Evolutionary conservation across 1,139 yeast species (phyloP).

Genomic region (Yamadazyma dendronema): DNA sequence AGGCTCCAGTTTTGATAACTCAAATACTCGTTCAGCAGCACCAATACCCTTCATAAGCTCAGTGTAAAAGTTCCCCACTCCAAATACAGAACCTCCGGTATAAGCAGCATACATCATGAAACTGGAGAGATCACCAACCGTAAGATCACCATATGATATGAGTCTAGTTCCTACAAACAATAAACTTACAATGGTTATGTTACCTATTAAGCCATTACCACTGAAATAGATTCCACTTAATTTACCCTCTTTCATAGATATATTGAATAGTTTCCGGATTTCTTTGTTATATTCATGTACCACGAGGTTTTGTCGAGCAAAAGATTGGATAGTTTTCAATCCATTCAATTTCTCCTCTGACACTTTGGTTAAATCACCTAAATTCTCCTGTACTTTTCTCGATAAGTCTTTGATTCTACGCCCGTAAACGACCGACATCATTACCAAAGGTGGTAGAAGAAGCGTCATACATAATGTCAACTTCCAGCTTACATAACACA

Average conservation of each 20-base stretch:
- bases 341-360: constrained; percentile 91
- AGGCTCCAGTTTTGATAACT: constrained; percentile 76
- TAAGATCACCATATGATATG: constrained; percentile 66
- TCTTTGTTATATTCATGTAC: constrained; percentile 56
- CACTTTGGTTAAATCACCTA: constrained; percentile 84
- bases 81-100: constrained; percentile 87
- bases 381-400: constrained; percentile 74
- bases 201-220: constrained; percentile 78
- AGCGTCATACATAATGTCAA: constrained; percentile 73
- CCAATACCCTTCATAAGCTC: constrained; percentile 97
- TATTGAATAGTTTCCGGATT: constrained; percentile 67
- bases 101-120: constrained; percentile 93
- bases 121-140: constrained; percentile 88
- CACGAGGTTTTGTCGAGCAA: constrained; percentile 72
- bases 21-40: constrained; percentile 91
- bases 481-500: constrained; percentile 83
- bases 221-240: constrained; percentile 77
- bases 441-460: constrained; percentile 76
- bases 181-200: constrained; percentile 71
- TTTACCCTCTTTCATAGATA: constrained; percentile 78
- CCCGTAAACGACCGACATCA: constrained; percentile 79
- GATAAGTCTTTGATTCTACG: constrained; percentile 74
- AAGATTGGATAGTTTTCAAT: constrained; percentile 81
- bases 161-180: constrained; percentile 78
- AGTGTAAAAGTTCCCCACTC: constrained; percentile 84